Evolutionary conservation across 139 green algal genomes (phyloP).

Genomic region (Raphidocelis subcapitata): DNA sequence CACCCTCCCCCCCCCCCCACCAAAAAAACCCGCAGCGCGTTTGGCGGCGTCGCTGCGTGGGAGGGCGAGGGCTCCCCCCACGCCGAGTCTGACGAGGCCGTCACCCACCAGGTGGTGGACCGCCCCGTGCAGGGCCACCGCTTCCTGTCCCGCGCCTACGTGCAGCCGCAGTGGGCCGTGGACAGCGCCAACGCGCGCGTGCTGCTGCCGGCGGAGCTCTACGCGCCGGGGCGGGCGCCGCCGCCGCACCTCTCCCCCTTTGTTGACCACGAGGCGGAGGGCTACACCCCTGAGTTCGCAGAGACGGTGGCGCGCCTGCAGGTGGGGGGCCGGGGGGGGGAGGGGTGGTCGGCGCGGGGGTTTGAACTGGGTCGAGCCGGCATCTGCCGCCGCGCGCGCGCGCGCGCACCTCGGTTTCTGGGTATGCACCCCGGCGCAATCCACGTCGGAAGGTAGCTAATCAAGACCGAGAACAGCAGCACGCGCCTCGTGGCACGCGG

Average conservation of each 20-base stretch:
- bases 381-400: conserved; percentile 1
- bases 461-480: no score
- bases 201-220: conserved; percentile 71
- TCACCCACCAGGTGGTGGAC: conserved; percentile 94
- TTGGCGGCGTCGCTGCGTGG: conserved; percentile 91
- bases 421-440: not conserved
- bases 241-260: conserved; percentile 98
- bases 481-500: not conserved
- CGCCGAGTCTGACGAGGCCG: conserved; percentile 60
- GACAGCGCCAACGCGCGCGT: conserved; percentile 89
- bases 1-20: no score
- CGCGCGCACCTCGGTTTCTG: not conserved
- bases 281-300: conserved; percentile 94
- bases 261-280: conserved; percentile 88
- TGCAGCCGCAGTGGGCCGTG: conserved; percentile 98
- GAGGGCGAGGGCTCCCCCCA: conserved; percentile 87
- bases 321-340: conserved; percentile 31
- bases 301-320: conserved; percentile 76
- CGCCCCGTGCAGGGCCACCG: conserved; percentile 31
- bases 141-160: conserved; percentile 82
- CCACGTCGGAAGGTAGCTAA: no score
- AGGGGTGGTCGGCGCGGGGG: not conserved
- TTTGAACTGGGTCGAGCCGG: no score
- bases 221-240: conserved; percentile 74
- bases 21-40: conserved; percentile 61